Evolutionary conservation across 768 basidiomycete genomes (phyloP), one percentile per base, ranked within the genome.

Genomic region (Rhodotorula babjevae): DNA sequence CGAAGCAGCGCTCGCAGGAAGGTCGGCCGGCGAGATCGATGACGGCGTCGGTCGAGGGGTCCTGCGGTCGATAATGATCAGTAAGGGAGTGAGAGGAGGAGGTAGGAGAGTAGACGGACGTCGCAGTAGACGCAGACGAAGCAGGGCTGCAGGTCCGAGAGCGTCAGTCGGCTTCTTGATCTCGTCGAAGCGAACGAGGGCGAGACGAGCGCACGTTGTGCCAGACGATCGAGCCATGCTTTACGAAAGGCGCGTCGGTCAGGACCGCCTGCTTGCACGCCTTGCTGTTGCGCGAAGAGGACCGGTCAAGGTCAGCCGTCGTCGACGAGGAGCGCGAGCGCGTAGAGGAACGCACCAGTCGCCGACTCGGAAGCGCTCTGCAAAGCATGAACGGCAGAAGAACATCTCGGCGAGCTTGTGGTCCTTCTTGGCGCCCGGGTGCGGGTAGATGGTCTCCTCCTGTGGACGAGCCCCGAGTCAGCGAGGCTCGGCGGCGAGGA

Each of bases 401-500:
- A 60, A 75, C 1, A 56, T 11, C 46, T 72, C 71, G 19, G 42
- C 61, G 2, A 65, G 44, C n/a, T 27, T 44, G 3, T 31, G 27
- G 16, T 69, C 65, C 6, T 42, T 11, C 53, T 72, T 63, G 5
- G 52, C 70, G 0, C 64, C 68, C 0, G 74, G 74, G 42, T 75
- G 74, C 10, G 74, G 74, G 53, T 75, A 75, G 50, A 75, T 72
- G 5, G 53, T 49, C 21, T 72, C 70, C 14, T 72, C 74, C 74
- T 75, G 61, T 25, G 10, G 27, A 25, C 59, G 25, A 21, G 21
- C 1, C 6, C 6, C 16, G 46, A 0, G 29, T 19, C 19, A 29
- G 23, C 25, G 12, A 5, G 2, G 21, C 33, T 9, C 4, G 9
- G 29, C 21, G 25, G 21, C 40, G 40, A 31, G 18, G 49, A 14